Percentiles rank a stretch among this genome's conserved stretches.
Conservation (phyloP, 768 basidiomycete genomes). For the Crepidotus variabilis region DNA sequence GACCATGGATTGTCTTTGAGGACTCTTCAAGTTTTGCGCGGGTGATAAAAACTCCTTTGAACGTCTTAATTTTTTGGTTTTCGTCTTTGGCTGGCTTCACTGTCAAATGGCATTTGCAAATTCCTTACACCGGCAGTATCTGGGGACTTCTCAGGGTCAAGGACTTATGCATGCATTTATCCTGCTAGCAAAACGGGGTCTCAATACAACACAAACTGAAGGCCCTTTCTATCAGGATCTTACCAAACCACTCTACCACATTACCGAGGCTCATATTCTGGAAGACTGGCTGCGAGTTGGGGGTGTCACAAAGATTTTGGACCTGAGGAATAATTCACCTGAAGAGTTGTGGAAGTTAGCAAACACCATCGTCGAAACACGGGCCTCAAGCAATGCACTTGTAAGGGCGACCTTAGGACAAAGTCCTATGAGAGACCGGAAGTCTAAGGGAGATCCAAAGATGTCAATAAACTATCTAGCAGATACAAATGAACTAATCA, state of each 20-base stretch:
- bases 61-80: slow-evolving; percentile 29
- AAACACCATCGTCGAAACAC: slow-evolving; percentile 17
- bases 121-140: slow-evolving; percentile 38
- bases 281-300: slow-evolving; percentile 26
- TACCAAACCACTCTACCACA: slow-evolving; percentile 29
- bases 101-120: slow-evolving; percentile 34
- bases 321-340: slow-evolving; percentile 23
- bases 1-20: slow-evolving; percentile 32
- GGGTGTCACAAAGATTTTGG: slow-evolving; percentile 16
- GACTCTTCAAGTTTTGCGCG: slow-evolving; percentile 27
- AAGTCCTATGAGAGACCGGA: too few species aligned
- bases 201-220: slow-evolving; percentile 18
- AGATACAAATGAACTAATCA: too few species aligned
- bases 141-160: slow-evolving; percentile 23
- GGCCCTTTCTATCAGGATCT: slow-evolving; percentile 32
- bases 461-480: too few species aligned
- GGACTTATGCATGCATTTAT: slow-evolving; percentile 28
- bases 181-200: slow-evolving; percentile 25
- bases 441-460: too few species aligned
- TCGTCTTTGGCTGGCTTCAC: slow-evolving; percentile 39
- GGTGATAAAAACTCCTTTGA: slow-evolving; percentile 38
- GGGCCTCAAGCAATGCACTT: slow-evolving; percentile 29
- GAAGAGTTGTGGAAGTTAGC: slow-evolving; percentile 23
- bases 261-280: slow-evolving; percentile 34
- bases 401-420: too few species aligned